Base-by-base conservation (phyloP, 2,329 filamentous ascomycete genomes). In the Fusarium incarnatum region DNA sequence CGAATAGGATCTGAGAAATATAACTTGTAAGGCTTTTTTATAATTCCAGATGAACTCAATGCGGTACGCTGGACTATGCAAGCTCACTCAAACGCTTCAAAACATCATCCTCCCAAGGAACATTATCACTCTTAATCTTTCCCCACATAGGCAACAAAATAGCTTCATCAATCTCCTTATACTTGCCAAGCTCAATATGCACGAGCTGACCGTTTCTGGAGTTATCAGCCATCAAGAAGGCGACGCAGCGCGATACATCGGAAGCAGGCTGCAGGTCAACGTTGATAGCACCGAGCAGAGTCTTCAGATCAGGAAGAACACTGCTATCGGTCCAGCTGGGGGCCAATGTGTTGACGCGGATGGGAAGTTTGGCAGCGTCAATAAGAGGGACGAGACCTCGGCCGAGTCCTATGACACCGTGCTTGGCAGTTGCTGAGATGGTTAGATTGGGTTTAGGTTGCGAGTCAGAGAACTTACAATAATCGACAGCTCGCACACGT, bases 271-370 rank as follows among this genome's bases (percentile, higher is more conserved):
- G 87, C 0, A 82, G 70, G 16, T 79, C 76, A 40, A 82, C 77
- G 1, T 81, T 79, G 8, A 83, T 75, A 12, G 69, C 69, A n/a
- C 78, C 77, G 65, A 86, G 76, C 20, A 83, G 22, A 0, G 59
- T 71, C 32, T 77, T 76, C 7, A 82, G 47, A 22, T 73, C 68
- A 0, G 84, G 82, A 3, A 88, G 75, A 1, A 88, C 79, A 15
- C 78, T 81, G 18, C 85, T 86, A 5, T 80, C 77, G 0, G 87
- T 88, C 86, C 86, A 89, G 30, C 80, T 83, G 3, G 87, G 86
- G 2, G 85, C 82, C 22, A 89, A 77, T 8, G 81, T 83, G 77
- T 90, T 90, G 53, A 89, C 74, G 16, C 87, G 84, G 45, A 89
- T 83, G 2, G 85, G 83, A 2, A 85, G 64, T 20, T 73, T 64